Percentiles rank a stretch among this genome's conserved stretches.
phyloP scores from a whole-genome alignment of 345 rosid species.

The Populus pruinosa region DNA sequence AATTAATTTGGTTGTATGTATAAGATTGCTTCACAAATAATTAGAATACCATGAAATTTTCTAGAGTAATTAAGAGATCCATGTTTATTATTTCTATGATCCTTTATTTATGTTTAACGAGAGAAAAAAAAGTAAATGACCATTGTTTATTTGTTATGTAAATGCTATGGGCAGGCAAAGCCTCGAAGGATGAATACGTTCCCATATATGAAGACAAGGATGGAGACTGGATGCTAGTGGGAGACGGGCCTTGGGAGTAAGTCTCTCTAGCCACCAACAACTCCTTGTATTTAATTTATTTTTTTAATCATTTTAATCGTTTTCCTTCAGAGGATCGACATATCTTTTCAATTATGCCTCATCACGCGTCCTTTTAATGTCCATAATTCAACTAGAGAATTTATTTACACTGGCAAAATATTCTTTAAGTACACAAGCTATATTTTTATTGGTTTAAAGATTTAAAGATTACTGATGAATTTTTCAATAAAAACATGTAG shows the following conservation, averaged over 20 bases:
- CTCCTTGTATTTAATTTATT: background rate
- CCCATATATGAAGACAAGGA: conserved; percentile 33
- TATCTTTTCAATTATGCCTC: background rate
- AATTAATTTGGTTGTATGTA: no score
- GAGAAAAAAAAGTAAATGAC: background rate
- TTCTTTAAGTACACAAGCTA: no score
- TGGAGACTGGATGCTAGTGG: conserved; percentile 35
- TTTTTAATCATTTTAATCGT: background rate
- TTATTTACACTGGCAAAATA: no score
- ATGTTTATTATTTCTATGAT: background rate
- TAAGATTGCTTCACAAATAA: background rate
- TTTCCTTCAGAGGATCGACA: no score
- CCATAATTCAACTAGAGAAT: background rate
- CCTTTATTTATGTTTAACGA: background rate
- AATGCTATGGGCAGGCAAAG: conserved; percentile 22
- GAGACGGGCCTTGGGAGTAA: conserved; percentile 36
- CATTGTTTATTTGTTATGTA: background rate
- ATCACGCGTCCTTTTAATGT: background rate
- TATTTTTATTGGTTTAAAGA: no score
- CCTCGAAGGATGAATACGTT: conserved; percentile 24
- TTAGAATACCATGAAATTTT: background rate
- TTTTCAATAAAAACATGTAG: no score
- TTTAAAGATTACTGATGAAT: no score
- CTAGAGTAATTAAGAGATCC: background rate
- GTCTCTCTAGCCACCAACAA: background rate